Evolutionary conservation across 75 land plant species (phyloP).

Genomic region (Cunninghamia lanceolata): DNA sequence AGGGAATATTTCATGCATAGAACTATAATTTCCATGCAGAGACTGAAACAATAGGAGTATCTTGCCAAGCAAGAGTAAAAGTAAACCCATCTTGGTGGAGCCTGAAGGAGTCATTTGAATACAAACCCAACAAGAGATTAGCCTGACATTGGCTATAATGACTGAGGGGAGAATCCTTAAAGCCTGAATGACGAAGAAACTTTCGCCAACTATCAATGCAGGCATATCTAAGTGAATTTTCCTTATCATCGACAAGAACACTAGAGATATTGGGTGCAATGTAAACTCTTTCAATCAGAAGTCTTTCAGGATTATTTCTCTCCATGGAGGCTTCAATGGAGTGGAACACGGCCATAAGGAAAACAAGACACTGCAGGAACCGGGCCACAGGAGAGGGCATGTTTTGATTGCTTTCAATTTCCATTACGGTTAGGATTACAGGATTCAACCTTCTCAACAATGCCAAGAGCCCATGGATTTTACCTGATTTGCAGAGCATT

Average conservation of each 20-base stretch:
- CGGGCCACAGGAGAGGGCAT: constrained; percentile 23
- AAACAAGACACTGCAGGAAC: constrained; percentile 29
- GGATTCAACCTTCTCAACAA: constrained; percentile 14
- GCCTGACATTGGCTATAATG: constrained; percentile 20
- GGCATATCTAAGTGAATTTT: constrained; percentile 10
- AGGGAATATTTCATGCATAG: not conserved
- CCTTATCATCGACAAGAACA: constrained; percentile 13
- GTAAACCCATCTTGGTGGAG: constrained; percentile 19
- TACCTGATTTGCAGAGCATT: constrained; percentile 14
- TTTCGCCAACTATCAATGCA: constrained; percentile 21
- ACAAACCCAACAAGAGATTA: constrained; percentile 19
- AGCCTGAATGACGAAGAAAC: constrained; percentile 18
- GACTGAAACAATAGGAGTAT: constrained; percentile 26
- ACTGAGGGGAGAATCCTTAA: constrained; percentile 16
- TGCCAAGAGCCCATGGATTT: constrained; percentile 17
- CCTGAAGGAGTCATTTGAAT: constrained; percentile 29
- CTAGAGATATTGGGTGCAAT: constrained; percentile 27
- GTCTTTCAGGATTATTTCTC: constrained; percentile 14
- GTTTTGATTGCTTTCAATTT: constrained; percentile 28
- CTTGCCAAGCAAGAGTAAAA: constrained; percentile 30
- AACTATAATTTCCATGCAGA: constrained; percentile 19
- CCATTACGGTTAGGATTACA: constrained; percentile 25
- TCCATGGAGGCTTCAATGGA: constrained; percentile 23
- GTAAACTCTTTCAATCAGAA: constrained; percentile 18
- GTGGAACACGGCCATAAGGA: constrained; percentile 28